Conservation (phyloP, 2,329 filamentous ascomycete species). For the Xylariaceae sp. region DNA sequence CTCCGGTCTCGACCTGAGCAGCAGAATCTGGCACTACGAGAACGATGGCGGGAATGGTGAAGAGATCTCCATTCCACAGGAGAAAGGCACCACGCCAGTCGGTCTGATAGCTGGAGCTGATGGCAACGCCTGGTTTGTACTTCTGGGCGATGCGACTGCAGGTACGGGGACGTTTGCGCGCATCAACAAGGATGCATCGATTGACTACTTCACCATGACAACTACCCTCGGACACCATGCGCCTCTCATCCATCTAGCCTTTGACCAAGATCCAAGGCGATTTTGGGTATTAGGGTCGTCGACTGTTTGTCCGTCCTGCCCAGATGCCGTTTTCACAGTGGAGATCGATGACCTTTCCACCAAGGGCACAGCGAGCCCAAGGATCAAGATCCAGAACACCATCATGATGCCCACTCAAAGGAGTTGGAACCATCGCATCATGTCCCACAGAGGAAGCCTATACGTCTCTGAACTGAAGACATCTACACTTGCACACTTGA, state of each 20-base stretch:
- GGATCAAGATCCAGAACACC: background rate
- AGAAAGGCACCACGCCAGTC: background rate
- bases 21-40: background rate
- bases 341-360: background rate
- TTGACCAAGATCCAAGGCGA: background rate
- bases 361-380: background rate
- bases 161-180: background rate
- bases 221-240: background rate
- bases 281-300: background rate
- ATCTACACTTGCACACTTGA: background rate
- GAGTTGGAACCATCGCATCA: background rate
- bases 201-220: background rate
- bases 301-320: background rate
- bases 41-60: background rate
- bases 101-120: background rate
- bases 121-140: background rate
- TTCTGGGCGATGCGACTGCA: background rate
- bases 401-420: background rate
- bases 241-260: background rate
- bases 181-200: background rate
- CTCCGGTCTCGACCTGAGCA: background rate
- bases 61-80: background rate
- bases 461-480: background rate
- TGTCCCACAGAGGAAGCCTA: background rate
- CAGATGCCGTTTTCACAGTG: background rate